These are phyloP conservation scores for Stygiomarasmius scandens DNA, from an alignment of 1,284 basidiomycete genomes.

Conservation along the genomic window DNA sequence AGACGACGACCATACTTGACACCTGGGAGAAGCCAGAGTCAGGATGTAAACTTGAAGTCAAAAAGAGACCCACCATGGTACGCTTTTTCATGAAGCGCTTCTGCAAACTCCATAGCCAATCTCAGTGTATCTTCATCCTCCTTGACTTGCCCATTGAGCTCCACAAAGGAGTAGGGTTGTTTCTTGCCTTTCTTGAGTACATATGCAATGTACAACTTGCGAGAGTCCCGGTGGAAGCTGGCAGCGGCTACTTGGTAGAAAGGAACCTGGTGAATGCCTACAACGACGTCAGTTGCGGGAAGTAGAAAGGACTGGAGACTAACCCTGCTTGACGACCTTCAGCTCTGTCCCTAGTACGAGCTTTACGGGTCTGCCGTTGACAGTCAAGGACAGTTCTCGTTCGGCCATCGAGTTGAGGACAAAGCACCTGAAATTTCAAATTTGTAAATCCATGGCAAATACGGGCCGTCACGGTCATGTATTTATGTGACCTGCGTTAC, in stretches of 20 bases:
- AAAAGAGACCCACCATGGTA: slow-evolving; percentile 56
- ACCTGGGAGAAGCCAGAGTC: no score
- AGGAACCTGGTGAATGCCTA: slow-evolving; percentile 32
- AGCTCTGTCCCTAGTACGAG: background rate
- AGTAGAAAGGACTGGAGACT: background rate
- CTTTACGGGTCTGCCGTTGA: background rate
- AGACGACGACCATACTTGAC: slow-evolving; percentile 52
- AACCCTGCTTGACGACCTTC: background rate
- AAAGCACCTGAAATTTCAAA: no score
- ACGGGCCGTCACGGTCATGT: no score
- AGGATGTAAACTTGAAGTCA: no score
- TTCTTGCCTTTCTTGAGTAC: slow-evolving; percentile 45
- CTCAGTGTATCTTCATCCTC: slow-evolving; percentile 30
- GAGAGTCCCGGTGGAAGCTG: slow-evolving; percentile 35
- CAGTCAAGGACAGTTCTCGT: background rate
- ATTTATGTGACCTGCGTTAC: no score
- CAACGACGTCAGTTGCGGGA: background rate
- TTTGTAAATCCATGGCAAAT: no score
- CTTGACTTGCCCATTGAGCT: slow-evolving; percentile 45
- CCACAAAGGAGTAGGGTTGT: slow-evolving; percentile 39
- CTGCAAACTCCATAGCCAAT: slow-evolving; percentile 57
- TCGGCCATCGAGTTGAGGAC: background rate
- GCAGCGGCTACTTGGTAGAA: slow-evolving; percentile 57
- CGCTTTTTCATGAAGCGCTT: slow-evolving; percentile 54
- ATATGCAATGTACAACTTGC: slow-evolving; percentile 47